Conservation (phyloP, 1,284 basidiomycete genomes). For the Ceratobasidium sp. region DNA sequence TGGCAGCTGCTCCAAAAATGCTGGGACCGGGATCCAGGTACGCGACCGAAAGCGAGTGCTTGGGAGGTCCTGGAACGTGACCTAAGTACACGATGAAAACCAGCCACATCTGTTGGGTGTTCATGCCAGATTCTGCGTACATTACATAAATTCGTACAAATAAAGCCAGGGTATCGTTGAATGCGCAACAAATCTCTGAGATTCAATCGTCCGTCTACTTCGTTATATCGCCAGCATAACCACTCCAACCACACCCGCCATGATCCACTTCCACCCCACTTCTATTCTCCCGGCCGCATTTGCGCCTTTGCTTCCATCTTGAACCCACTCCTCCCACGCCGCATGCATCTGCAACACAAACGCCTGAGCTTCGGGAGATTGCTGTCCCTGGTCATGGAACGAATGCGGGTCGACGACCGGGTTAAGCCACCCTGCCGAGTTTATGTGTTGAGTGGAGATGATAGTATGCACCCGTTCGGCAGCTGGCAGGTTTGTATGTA, state of each 20-base stretch:
- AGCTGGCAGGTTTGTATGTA: slow-evolving; percentile 27
- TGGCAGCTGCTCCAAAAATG: neutral
- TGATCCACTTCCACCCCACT: slow-evolving; percentile 6
- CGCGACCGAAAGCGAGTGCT: neutral
- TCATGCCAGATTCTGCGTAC: too few species aligned
- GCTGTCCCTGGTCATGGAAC: slow-evolving; percentile 43
- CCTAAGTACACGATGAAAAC: neutral
- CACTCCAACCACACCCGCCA: neutral
- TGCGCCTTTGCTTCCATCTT: slow-evolving; percentile 38
- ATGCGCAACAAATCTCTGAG: too few species aligned
- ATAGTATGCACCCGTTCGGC: slow-evolving; percentile 35
- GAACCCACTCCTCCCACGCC: slow-evolving; percentile 48
- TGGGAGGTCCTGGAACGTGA: neutral
- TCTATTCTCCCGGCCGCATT: slow-evolving; percentile 11
- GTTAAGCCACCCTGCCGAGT: slow-evolving; percentile 46
- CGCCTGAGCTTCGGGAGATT: slow-evolving; percentile 50
- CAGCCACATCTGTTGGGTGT: too few species aligned
- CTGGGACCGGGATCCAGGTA: neutral
- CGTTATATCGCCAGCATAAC: slow-evolving; percentile 7
- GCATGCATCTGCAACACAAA: slow-evolving; percentile 51
- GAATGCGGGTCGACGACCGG: slow-evolving; percentile 49
- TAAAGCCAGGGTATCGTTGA: too few species aligned
- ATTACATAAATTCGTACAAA: too few species aligned
- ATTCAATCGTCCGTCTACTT: neutral
- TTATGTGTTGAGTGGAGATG: slow-evolving; percentile 15